Evolutionary conservation across 257 asterid genomes (phyloP), one percentile per base, ranked within the genome.

Genomic region (Solanum clarkiae): DNA sequence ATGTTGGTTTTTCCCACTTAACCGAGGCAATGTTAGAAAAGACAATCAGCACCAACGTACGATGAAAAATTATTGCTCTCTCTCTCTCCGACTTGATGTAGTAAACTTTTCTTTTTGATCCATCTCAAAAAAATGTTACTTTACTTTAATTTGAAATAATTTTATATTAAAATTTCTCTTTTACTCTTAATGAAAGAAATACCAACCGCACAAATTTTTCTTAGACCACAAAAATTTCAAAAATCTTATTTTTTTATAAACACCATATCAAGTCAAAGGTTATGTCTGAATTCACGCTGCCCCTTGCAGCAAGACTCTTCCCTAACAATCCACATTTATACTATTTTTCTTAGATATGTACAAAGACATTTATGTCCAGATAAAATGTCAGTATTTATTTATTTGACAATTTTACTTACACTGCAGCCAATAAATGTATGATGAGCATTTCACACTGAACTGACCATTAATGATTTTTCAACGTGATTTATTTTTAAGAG

Each of bases 81-180:
- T 29, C 0, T 29, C 0, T 29, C 2, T 29, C 32, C 1, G 0
- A 3, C 3, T 32, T 32, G 0, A 32, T 3, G 36, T 3, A 0
- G 4, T 3, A 32, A 0, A 32, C 1, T 32, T 32, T 32, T 3
- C 3, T 29, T 32, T 32, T 32, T 32, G 4, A 0, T 32, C 1
- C 0, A 32, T 32, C 2, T 26, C 1, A 26, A 26, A 26, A 26
- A 0, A 32, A 32, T 2, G 0, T 32, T 0, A 32, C 3, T 0
- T 32, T 32, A 32, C 1, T 32, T 0, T 32, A 32, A 32, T 2
- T 2, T 0, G 0, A 32, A 32, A 32, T 0, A 32, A 2, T 32
- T 32, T 32, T 2, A 0, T 0, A 2, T 32, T 32, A 32, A 32
- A 32, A 32, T 32, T 32, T 2, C 1, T 3, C 4, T 32, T 32